Evolutionary conservation across 768 basidiomycete species (phyloP), one percentile per base, ranked within the genome.

Genomic region (Tricholoma sp.): DNA sequence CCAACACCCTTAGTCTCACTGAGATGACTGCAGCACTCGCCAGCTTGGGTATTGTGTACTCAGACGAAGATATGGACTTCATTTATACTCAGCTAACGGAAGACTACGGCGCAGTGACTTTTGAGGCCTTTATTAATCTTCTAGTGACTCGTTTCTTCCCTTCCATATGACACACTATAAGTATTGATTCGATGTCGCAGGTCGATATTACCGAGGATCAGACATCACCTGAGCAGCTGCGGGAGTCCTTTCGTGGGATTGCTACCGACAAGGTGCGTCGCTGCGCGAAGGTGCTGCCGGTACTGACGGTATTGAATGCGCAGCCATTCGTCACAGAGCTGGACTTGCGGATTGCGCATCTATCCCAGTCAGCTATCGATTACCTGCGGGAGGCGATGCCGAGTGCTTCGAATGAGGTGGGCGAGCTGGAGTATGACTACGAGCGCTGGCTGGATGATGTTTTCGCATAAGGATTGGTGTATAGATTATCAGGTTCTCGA

Each of bases 121-220:
- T 89, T 68, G 91, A 98, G 67, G 93, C 94, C 1, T 98, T 96
- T 68, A 91, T 97, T 64, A 91, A 94, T 59, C 84, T 98, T 60
- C 73, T 99, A 74, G 95, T 95, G 67, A 46, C 79, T 63, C 24
- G 24, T 27, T 27, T 12, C 1, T 51, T 58, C 47, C 27, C 41
- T 37, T 4, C 2, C 35, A 12, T 46, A 37, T 37, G n/a, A 11
- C 35, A 49, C 22, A 46, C 16, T 55, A 51, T 45, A 16, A 31
- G 11, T 54, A 39, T 60, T 29, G 22, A 32, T 34, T 58, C 22
- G 27, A 31, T 19, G 50, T 19, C 29, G 29, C 62, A 98, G 95
- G 92, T 96, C 54, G 94, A 94, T 24, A 94, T 97, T 59, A 94
- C 85, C 27, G 95, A 98, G 73, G 97, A 99, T 67, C 92, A 97